A percentile compares a stretch with the other conserved stretches of the same genome.
Conservation (phyloP, 2,329 filamentous ascomycete genomes). For the Chaetothyriales sp. region DNA sequence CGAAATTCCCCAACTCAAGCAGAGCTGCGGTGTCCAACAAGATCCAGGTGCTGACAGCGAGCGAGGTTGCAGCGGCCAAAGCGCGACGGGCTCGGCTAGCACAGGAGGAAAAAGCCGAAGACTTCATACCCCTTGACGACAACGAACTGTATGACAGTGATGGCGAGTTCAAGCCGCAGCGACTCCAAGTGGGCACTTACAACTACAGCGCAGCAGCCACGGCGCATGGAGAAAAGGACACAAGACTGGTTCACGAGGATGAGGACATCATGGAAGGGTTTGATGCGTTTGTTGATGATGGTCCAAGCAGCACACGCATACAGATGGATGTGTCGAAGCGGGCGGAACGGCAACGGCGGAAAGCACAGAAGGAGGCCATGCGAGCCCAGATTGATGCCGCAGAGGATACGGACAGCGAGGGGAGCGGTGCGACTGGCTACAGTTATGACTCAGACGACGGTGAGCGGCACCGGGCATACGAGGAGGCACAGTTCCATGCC, state of each 20-base stretch:
- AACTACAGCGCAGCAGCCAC: conserved; percentile 19
- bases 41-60: conserved; percentile 53
- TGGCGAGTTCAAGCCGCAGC: conserved; percentile 16
- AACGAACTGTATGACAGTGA: conserved; percentile 17
- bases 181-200: conserved; percentile 23
- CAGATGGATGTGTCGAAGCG: not conserved
- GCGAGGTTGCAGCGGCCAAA: conserved; percentile 83
- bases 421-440: conserved; percentile 33
- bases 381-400: conserved; percentile 68
- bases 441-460: conserved; percentile 37
- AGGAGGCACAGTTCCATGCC: conserved; percentile 68
- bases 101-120: conserved; percentile 38
- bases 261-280: conserved; percentile 90
- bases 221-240: conserved; percentile 47
- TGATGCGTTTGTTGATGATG: conserved; percentile 79
- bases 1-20: conserved; percentile 32
- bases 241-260: conserved; percentile 66
- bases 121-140: conserved; percentile 30
- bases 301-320: conserved; percentile 21
- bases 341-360: not conserved
- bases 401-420: conserved; percentile 49
- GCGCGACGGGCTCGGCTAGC: conserved; percentile 71
- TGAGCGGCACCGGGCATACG: conserved; percentile 62
- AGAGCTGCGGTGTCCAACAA: conserved; percentile 22
- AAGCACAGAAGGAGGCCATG: conserved; percentile 45